These are phyloP conservation scores for Pseudopyrenochaeta lycopersici DNA, from an alignment of 2,329 filamentous ascomycete genomes.

Conservation along the genomic window DNA sequence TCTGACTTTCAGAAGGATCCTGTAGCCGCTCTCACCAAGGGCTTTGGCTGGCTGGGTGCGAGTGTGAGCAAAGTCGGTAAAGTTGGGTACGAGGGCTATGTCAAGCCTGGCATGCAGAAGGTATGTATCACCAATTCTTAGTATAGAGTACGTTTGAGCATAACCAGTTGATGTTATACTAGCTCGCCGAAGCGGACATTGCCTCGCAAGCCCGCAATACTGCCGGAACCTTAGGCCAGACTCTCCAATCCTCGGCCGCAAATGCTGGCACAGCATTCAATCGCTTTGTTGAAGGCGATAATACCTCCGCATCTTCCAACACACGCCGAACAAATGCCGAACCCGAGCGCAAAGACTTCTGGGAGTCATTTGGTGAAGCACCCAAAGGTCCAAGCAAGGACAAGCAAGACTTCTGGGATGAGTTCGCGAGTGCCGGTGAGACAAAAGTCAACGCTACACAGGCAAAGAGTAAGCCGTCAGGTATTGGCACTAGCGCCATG, in stretches of 20 bases:
- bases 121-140: conserved; percentile 59
- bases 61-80: conserved; percentile 91
- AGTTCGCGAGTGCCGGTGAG: conserved; percentile 51
- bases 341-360: conserved; percentile 68
- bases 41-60: conserved; percentile 92
- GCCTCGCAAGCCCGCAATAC: conserved; percentile 68
- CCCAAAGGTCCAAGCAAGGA: conserved; percentile 59
- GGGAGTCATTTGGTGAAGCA: conserved; percentile 73
- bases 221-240: conserved; percentile 65
- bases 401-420: conserved; percentile 64
- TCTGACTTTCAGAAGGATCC: conserved; percentile 93
- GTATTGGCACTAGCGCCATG: conserved; percentile 72
- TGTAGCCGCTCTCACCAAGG: conserved; percentile 85
- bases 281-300: conserved; percentile 83
- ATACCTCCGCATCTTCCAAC: conserved; percentile 9
- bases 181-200: conserved; percentile 76
- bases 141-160: background rate
- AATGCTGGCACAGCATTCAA: conserved; percentile 82
- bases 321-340: conserved; percentile 48
- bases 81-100: conserved; percentile 87
- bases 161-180: conserved; percentile 20
- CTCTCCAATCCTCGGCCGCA: conserved; percentile 71
- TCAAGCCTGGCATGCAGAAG: conserved; percentile 91
- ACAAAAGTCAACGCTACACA: conserved; percentile 27
- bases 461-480: conserved; percentile 53